Conservation (phyloP, 805 yeast species). For the Cyberlindnera veronae region DNA sequence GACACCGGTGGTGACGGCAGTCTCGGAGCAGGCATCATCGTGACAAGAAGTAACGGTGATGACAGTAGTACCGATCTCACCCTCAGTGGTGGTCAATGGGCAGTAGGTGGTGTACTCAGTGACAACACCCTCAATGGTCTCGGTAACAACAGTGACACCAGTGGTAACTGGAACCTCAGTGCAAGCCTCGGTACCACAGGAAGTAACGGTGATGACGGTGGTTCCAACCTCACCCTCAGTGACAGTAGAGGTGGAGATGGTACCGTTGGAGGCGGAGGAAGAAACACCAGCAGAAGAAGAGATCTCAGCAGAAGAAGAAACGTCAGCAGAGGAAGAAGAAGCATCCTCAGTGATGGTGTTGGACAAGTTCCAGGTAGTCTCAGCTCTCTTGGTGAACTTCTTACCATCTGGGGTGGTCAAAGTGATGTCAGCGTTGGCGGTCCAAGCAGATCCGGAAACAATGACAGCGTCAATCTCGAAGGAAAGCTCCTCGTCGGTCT, state of each 20-base stretch:
- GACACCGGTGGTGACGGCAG: slow-evolving; percentile 10
- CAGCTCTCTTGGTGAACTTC: slow-evolving; percentile 11
- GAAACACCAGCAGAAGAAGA: slow-evolving; percentile 1
- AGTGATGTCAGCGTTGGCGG: slow-evolving; percentile 5
- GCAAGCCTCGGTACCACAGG: slow-evolving; percentile 8
- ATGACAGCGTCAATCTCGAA: slow-evolving; percentile 9
- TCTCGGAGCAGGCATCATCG: slow-evolving; percentile 3
- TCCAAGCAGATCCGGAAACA: slow-evolving; percentile 9
- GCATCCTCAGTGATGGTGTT: slow-evolving; percentile 8
- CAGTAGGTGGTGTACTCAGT: slow-evolving; percentile 11
- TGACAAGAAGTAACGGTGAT: background rate
- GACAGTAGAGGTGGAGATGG: slow-evolving; percentile 7
- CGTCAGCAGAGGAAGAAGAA: background rate
- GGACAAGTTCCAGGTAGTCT: slow-evolving; percentile 3
- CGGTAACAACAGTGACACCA: slow-evolving; percentile 9
- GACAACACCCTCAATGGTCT: slow-evolving; percentile 6
- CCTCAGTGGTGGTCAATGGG: slow-evolving; percentile 5
- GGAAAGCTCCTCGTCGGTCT: slow-evolving; percentile 1
- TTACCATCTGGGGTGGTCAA: slow-evolving; percentile 3
- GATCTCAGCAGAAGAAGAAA: background rate
- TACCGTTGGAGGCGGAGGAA: slow-evolving; percentile 11
- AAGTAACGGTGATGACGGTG: slow-evolving; percentile 8
- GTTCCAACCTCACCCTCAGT: slow-evolving; percentile 1
- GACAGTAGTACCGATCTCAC: background rate
- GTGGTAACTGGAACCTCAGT: slow-evolving; percentile 2